Percentiles rank a stretch among this genome's conserved stretches.
Evolutionary conservation across 164 flowering plant species (phyloP).

Genomic region (Macadamia tetraphylla): DNA sequence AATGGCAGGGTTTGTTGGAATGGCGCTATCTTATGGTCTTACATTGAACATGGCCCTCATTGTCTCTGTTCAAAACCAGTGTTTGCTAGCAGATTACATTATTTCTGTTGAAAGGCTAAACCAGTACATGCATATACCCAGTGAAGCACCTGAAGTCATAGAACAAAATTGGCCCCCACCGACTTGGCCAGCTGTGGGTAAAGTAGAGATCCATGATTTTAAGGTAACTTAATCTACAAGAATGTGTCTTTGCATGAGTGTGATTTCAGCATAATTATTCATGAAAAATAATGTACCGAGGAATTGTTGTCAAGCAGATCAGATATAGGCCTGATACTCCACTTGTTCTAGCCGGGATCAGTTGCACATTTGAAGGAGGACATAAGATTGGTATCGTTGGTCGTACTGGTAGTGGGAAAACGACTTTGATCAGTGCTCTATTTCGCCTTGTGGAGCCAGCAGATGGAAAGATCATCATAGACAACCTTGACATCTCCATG

Average conservation of each 20-base stretch:
- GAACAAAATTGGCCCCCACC: constrained; percentile 36
- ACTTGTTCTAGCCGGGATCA: constrained; percentile 64
- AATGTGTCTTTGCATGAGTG: too few species aligned
- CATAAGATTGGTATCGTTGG: constrained; percentile 81
- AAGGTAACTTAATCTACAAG: constrained; percentile 25
- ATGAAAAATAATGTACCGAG: neutral
- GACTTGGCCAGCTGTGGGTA: constrained; percentile 57
- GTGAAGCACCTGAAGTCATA: constrained; percentile 57
- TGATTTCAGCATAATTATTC: neutral
- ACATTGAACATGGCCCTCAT: constrained; percentile 53
- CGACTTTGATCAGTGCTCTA: constrained; percentile 64
- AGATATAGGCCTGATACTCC: constrained; percentile 52
- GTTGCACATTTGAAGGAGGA: constrained; percentile 71
- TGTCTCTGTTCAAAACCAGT: constrained; percentile 44
- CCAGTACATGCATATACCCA: constrained; percentile 64
- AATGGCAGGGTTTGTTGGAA: constrained; percentile 64
- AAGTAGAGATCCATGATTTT: constrained; percentile 46
- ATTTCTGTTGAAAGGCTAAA: constrained; percentile 69
- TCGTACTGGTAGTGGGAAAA: constrained; percentile 81
- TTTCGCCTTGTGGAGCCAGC: constrained; percentile 76
- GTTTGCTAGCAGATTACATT: constrained; percentile 48
- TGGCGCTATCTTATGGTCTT: constrained; percentile 79
- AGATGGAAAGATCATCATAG: constrained; percentile 57
- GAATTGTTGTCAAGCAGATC: constrained; percentile 33
- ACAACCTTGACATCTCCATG: constrained; percentile 56